Evolutionary conservation across 2,329 filamentous ascomycete genomes (phyloP).

Genomic region (Leptosphaerulina australis): DNA sequence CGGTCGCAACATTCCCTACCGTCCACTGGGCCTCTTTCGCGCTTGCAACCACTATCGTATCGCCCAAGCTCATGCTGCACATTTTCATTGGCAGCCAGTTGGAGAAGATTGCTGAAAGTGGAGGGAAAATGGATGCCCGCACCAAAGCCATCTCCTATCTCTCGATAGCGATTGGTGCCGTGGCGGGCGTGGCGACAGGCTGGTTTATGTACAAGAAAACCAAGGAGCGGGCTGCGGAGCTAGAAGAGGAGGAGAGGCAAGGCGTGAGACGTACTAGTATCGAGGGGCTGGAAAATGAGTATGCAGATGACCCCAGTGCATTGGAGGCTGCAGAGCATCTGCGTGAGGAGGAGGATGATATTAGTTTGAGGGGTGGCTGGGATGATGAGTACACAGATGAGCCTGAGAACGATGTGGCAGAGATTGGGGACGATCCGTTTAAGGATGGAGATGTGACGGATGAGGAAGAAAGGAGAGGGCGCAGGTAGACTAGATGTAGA

Average conservation of each 20-base stretch:
- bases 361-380: constrained; percentile 58
- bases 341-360: constrained; percentile 60
- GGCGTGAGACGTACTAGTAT: constrained; percentile 39
- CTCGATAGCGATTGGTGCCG: constrained; percentile 73
- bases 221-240: constrained; percentile 55
- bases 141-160: constrained; percentile 84
- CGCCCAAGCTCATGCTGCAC: constrained; percentile 87
- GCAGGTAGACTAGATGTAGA: constrained; percentile 5
- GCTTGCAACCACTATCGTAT: constrained; percentile 79
- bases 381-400: constrained; percentile 52
- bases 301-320: constrained; percentile 54
- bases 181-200: constrained; percentile 76
- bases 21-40: constrained; percentile 78
- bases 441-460: constrained; percentile 50
- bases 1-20: constrained; percentile 90
- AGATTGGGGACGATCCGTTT: constrained; percentile 53
- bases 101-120: constrained; percentile 79
- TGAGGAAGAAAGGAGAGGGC: constrained; percentile 29
- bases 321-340: constrained; percentile 48
- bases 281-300: constrained; percentile 49
- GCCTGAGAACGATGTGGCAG: constrained; percentile 52
- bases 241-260: constrained; percentile 55
- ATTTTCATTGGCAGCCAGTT: constrained; percentile 89
- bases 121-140: constrained; percentile 78
- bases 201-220: constrained; percentile 79